A percentile compares a stretch with the other conserved stretches of the same genome.
Evolutionary conservation across 1,139 yeast species (phyloP).

Genomic region (Scheffersomyces segobiensis): DNA sequence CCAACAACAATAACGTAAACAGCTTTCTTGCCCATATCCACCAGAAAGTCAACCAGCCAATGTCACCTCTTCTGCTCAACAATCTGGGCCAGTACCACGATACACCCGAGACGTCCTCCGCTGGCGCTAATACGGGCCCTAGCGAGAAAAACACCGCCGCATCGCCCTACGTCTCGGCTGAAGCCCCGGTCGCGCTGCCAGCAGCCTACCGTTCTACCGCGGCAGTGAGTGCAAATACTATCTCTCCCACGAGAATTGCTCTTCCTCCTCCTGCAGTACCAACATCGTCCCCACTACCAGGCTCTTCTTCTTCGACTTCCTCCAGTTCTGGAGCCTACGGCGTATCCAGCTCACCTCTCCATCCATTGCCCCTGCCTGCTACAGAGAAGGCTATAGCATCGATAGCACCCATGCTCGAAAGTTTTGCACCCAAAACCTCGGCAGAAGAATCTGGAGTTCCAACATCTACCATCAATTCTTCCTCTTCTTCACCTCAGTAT

Average conservation of each 20-base stretch:
- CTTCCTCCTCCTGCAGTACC: background rate
- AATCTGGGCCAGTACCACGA: conserved; percentile 10
- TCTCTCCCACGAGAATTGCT: background rate
- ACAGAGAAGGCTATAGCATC: conserved; percentile 69
- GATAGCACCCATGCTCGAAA: conserved; percentile 73
- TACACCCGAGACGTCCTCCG: background rate
- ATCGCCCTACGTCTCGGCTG: background rate
- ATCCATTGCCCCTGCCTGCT: conserved; percentile 26
- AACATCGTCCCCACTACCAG: background rate
- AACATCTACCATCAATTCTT: background rate
- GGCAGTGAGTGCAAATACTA: background rate
- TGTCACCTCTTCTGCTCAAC: conserved; percentile 34
- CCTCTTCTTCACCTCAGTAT: background rate
- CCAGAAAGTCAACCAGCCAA: conserved; percentile 25
- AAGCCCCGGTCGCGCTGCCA: background rate
- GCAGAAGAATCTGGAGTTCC: conserved; percentile 47
- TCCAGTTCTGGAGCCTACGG: background rate
- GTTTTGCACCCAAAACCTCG: conserved; percentile 70
- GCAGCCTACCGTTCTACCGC: background rate
- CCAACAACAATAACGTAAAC: background rate
- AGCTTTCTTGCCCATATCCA: conserved; percentile 1
- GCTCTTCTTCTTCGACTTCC: background rate
- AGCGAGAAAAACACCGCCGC: background rate
- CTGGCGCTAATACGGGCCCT: background rate
- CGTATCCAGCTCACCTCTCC: conserved; percentile 3